Percentiles rank a stretch among this genome's conserved stretches.
Evolutionary conservation across 257 asterid species (phyloP).

Genomic region (Anisodus acutangulus): DNA sequence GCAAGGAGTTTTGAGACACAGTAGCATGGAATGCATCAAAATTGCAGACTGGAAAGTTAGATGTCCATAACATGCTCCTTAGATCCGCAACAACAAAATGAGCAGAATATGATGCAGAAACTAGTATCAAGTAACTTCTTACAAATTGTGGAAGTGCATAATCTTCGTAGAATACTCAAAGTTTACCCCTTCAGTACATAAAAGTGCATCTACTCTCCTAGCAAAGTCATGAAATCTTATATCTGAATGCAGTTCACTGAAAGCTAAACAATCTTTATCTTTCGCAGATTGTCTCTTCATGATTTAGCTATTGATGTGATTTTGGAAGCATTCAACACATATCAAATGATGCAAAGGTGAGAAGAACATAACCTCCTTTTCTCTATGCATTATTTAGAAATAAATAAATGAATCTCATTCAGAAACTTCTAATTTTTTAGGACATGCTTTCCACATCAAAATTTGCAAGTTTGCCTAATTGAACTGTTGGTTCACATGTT

Average conservation of each 20-base stretch:
- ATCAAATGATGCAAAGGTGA: slow-evolving; percentile 22
- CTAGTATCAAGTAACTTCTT: neutral
- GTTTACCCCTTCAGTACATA: neutral
- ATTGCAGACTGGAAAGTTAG: neutral
- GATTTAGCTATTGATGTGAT: slow-evolving; percentile 13
- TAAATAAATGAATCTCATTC: neutral
- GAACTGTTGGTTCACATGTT: neutral
- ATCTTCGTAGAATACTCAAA: slow-evolving; percentile 13
- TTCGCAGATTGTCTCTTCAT: neutral
- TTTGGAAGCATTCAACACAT: neutral
- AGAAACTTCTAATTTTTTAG: neutral
- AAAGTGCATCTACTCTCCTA: neutral
- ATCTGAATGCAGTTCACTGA: slow-evolving; percentile 16
- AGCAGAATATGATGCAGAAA: slow-evolving; percentile 11
- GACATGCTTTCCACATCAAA: slow-evolving; percentile 11
- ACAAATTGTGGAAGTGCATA: neutral
- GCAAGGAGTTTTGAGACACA: neutral
- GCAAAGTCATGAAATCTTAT: neutral
- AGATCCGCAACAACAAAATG: neutral
- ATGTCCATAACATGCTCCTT: slow-evolving; percentile 12
- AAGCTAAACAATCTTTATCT: slow-evolving; percentile 18
- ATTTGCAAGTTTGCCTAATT: slow-evolving; percentile 16
- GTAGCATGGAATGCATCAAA: slow-evolving; percentile 17
- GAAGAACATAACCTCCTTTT: neutral
- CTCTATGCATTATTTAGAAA: neutral